Base-by-base conservation (phyloP, 352 stramenopile genomes). In the Phytophthora crassamura region DNA sequence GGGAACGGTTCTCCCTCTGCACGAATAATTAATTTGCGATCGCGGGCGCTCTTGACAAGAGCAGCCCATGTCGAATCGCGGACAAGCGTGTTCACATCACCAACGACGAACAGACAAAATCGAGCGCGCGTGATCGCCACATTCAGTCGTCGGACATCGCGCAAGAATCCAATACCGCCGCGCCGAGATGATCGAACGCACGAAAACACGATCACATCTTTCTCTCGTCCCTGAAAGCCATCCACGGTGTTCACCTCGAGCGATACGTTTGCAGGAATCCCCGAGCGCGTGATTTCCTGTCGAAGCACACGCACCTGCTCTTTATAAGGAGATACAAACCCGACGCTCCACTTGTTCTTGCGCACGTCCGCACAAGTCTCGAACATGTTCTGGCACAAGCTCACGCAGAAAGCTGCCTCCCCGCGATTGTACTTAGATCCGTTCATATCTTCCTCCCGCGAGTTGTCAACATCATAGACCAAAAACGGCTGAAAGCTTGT, bases 161-260 rank as follows among this genome's bases (percentile, higher is more conserved):
- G 88, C 53, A 98, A 77, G 70, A 98, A 98, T 48, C 91, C 91
- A 57, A 98, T 95, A 18, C 87, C 88, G 18, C 90, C 82, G 6
- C 83, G 72, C 22, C 76, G 73, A 9, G 86, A 94, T 8, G 91
- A 80, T 43, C 91, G 89, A 14, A 99, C 97, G 35, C 96, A 96
- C 7, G 96, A 99, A 70, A 99, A 98, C 38, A 99, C 95, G 60
- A 99, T 99, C 12, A 99, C 74, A 73, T 99, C 97, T 57, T 98
- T 98, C 77, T 99, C 98, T 46, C 97, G 84, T 2, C 98, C 98
- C 50, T 99, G 98, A 72, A 99, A 99, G 0, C 93, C 97, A 82
- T 99, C 97, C 5, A 99, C 97, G 4, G 96, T 99, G 56, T 98
- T 98, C 9, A 99, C 93, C 78, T 99, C 88, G 41, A 98, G 69